These are phyloP conservation scores for Hsuehochloa calcarea DNA, from an alignment of 176 grass and related monocot species.

Conservation along the genomic window DNA sequence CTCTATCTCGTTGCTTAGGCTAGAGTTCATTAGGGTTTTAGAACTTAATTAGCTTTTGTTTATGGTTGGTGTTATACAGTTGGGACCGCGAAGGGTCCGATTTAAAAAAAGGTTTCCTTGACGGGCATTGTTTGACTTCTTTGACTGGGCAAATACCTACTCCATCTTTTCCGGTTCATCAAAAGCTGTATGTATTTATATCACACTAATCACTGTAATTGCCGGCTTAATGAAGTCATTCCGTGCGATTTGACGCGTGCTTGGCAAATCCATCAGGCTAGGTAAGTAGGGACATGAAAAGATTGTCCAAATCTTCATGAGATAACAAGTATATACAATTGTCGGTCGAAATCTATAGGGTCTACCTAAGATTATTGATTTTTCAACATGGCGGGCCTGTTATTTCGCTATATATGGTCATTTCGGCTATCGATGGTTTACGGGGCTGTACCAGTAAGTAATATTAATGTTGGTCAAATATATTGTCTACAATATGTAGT, in stretches of 20 bases:
- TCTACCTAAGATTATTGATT: neutral
- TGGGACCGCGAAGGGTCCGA: neutral
- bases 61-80: neutral
- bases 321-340: neutral
- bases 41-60: neutral
- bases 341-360: neutral
- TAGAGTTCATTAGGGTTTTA: neutral
- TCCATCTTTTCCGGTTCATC: neutral
- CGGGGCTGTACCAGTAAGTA: neutral
- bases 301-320: neutral
- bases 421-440: neutral
- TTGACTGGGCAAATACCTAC: neutral
- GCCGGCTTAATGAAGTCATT: slow-evolving; percentile 15
- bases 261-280: neutral
- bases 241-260: slow-evolving; percentile 19
- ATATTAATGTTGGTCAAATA: neutral
- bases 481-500: neutral
- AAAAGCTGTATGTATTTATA: neutral
- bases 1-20: slow-evolving; percentile 3
- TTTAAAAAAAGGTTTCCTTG: neutral
- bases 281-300: slow-evolving; percentile 3
- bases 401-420: neutral
- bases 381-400: neutral
- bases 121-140: neutral
- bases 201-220: neutral